Percentiles rank a stretch among this genome's conserved stretches.
phyloP scores from a whole-genome alignment of 2,329 filamentous ascomycete genomes.

The Corinectria fuckeliana region DNA sequence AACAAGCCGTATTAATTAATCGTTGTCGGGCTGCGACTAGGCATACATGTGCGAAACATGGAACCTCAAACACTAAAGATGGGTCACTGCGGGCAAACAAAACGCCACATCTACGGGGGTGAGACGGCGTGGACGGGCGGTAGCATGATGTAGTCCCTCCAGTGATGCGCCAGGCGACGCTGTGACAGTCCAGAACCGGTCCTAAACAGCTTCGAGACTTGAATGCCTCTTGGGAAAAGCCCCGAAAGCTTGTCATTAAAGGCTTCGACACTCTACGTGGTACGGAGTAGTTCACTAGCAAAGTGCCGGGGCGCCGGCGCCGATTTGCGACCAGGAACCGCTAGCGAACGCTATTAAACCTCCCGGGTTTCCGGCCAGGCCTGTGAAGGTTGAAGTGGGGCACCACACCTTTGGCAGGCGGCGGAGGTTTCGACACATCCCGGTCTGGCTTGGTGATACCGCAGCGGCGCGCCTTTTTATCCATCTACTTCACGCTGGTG shows the following conservation, averaged over 20 bases:
- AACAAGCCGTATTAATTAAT: conserved; percentile 21
- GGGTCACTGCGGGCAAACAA: conserved; percentile 24
- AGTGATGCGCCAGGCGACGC: not conserved
- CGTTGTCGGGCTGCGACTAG: no score
- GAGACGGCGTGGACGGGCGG: conserved; percentile 6
- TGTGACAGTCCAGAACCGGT: not conserved
- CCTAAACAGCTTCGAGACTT: not conserved
- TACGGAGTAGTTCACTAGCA: not conserved
- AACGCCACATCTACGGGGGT: conserved; percentile 18
- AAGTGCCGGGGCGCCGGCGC: not conserved
- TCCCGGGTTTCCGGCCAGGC: not conserved
- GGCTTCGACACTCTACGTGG: not conserved
- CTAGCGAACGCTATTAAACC: no score
- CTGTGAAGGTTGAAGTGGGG: not conserved
- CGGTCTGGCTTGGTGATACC: conserved; percentile 21
- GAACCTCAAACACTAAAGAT: conserved; percentile 28
- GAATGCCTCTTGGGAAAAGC: not conserved
- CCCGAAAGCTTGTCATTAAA: not conserved
- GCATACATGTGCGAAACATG: conserved; percentile 26
- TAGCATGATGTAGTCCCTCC: not conserved
- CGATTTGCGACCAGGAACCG: conserved; percentile 6
- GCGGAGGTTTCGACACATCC: conserved; percentile 38
- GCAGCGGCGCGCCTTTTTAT: conserved; percentile 8
- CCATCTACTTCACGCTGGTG: conserved; percentile 3
- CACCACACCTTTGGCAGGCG: conserved; percentile 4